Base-by-base conservation (phyloP, 2,329 filamentous ascomycete genomes). In the Bipolaris oryzae region DNA sequence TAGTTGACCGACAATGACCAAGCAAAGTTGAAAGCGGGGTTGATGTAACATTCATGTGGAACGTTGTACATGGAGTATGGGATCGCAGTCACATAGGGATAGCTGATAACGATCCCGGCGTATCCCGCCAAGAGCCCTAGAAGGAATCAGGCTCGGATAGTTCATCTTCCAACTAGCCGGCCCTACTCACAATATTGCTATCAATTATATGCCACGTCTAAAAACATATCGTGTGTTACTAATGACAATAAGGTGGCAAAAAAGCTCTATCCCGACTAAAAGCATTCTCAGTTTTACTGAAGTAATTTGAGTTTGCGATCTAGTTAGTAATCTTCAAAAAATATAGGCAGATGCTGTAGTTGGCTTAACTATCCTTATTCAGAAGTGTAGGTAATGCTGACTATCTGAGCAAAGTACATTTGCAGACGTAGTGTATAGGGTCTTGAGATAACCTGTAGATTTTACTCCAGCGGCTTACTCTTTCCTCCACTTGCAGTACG, bases 401-500 rank as follows among this genome's bases (percentile, higher is more conserved):
- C 25, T 28, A 28, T 3, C 7, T 10, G 9, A 6, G 25, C 25
- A 1, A 9, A 10, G 20, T 39, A 5, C 3, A 10, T 10, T 10
- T 28, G 25, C 25, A 28, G 25, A 10, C 7, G 4, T 3, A 9
- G 25, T 28, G 9, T 28, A 28, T 9, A 28, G 25, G 25, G 9
- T 10, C 25, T 28, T 9, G 3, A 38, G 3, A 35, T 4, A 3
- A 5, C 16, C 9, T 10, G 10, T 38, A 5, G 2, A 38, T 0
- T 16, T 9, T 18, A 38, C 35, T 43, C 41, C 5, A 25, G 7
- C 23, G 31, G 18, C 5, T 18, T 35, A 10, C 65, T 64, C 38
- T 64, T 28, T 7, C 41, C 41, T 28, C 21, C 21, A 43, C 41
- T 43, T n/a, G 41, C 52, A 53, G 62, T 69, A 21, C 66, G 57